A percentile compares a stretch with the other conserved stretches of the same genome.
phyloP scores from a whole-genome alignment of 2,329 filamentous ascomycete genomes.

The Alternaria tenuissima region DNA sequence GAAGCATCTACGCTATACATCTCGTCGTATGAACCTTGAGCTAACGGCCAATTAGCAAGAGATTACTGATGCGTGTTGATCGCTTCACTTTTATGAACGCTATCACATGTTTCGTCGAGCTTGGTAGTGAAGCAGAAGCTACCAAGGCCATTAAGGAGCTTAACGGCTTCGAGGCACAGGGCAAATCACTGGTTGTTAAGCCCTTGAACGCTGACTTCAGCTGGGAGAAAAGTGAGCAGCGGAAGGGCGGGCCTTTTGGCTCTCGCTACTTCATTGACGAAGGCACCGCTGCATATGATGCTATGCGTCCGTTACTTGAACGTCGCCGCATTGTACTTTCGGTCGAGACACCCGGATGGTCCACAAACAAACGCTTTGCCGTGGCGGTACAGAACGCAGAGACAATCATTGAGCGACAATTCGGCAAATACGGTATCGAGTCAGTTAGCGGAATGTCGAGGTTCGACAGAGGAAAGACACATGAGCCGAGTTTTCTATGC shows the following conservation, averaged over 20 bases:
- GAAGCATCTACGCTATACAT: not conserved
- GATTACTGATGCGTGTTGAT: conserved; percentile 26
- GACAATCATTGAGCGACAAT: conserved; percentile 16
- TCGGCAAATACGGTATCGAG: conserved; percentile 31
- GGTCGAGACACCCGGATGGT: conserved; percentile 33
- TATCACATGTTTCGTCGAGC: conserved; percentile 23
- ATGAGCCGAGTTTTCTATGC: conserved; percentile 23
- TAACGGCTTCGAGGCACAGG: conserved; percentile 3
- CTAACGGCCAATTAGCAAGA: conserved; percentile 21
- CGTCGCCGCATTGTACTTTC: conserved; percentile 28
- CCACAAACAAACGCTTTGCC: not conserved
- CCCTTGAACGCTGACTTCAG: conserved; percentile 17
- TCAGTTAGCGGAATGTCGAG: conserved; percentile 14
- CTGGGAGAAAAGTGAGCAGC: conserved; percentile 10
- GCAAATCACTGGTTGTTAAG: not conserved
- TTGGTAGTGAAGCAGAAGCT: conserved; percentile 28
- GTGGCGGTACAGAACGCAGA: conserved; percentile 3
- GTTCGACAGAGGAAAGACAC: conserved; percentile 17
- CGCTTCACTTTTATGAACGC: conserved; percentile 30
- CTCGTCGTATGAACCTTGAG: conserved; percentile 2
- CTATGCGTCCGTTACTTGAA: conserved; percentile 25
- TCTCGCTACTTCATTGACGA: conserved; percentile 17
- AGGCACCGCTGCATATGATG: conserved; percentile 15
- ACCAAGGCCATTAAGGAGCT: conserved; percentile 20
- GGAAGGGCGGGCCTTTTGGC: not conserved